These are phyloP conservation scores for Grifola frondosa DNA, from an alignment of 1,284 basidiomycete species.

Conservation along the genomic window DNA sequence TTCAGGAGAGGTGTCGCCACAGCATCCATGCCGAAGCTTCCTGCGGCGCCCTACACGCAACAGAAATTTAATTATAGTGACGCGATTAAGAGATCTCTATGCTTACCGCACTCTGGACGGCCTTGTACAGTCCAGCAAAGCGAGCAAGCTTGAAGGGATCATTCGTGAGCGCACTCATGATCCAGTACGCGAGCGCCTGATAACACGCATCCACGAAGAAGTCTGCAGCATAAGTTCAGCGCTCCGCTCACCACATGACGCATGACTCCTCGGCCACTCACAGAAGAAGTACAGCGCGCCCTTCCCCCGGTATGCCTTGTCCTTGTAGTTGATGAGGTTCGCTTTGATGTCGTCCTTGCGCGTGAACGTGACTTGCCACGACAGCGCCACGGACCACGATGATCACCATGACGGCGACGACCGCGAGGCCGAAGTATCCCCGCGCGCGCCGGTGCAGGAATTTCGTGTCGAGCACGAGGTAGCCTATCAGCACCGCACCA, in stretches of 20 bases:
- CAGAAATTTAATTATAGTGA: no score
- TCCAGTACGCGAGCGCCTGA: conserved; percentile 42
- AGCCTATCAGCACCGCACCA: conserved; percentile 43
- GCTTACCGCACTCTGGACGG: conserved; percentile 39
- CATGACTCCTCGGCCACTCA: conserved; percentile 28
- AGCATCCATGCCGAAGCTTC: conserved; percentile 50
- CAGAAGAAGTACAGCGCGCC: conserved; percentile 43
- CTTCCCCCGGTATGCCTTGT: conserved; percentile 32
- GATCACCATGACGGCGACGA: conserved; percentile 34
- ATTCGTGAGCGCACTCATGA: conserved; percentile 45
- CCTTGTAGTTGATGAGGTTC: conserved; percentile 35
- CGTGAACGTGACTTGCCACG: conserved; percentile 38
- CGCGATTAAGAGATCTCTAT: no score
- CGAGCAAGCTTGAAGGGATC: conserved; percentile 45
- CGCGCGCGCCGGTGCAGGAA: conserved; percentile 36
- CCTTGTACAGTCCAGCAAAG: conserved; percentile 43
- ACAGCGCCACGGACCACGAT: conserved; percentile 37
- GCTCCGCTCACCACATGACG: no score
- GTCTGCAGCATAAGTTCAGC: conserved; percentile 26
- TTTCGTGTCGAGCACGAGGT: conserved; percentile 38
- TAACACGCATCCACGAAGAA: conserved; percentile 40
- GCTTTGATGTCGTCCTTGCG: conserved; percentile 22
- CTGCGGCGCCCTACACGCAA: conserved; percentile 42
- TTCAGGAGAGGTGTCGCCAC: conserved; percentile 39
- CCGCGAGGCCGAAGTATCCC: conserved; percentile 40